phyloP scores from a whole-genome alignment of 2,329 filamentous ascomycete species.

The Cladosporium sp. region DNA sequence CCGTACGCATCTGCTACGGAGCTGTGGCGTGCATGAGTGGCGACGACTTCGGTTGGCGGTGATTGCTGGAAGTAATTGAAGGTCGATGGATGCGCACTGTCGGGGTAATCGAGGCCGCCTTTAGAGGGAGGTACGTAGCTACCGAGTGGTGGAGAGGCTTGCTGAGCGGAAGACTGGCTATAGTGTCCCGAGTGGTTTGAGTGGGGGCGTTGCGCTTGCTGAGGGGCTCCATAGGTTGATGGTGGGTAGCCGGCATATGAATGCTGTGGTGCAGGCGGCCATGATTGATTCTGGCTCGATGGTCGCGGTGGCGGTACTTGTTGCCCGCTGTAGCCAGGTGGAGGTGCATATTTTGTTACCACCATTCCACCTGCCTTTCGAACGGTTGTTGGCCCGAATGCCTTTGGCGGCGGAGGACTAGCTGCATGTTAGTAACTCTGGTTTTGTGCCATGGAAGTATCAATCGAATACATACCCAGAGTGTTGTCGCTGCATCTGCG shows the following conservation, averaged over 20 bases:
- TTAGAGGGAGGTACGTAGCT: neutral
- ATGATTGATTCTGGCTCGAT: slow-evolving; percentile 26
- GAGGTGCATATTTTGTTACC: slow-evolving; percentile 53
- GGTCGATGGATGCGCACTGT: neutral
- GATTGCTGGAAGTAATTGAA: slow-evolving; percentile 18
- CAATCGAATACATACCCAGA: slow-evolving; percentile 2
- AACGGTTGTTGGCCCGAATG: slow-evolving; percentile 32
- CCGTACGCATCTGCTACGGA: slow-evolving; percentile 2
- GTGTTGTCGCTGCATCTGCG: slow-evolving; percentile 20
- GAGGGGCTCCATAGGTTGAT: slow-evolving; percentile 11
- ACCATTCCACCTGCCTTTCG: slow-evolving; percentile 46
- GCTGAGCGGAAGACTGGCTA: slow-evolving; percentile 15
- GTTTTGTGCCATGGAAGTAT: neutral
- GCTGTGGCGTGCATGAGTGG: slow-evolving; percentile 2
- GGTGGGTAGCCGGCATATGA: slow-evolving; percentile 24
- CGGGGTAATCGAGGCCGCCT: neutral
- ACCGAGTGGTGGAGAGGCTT: slow-evolving; percentile 9
- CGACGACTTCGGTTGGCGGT: slow-evolving; percentile 8
- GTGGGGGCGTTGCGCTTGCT: slow-evolving; percentile 18
- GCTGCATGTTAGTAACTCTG: neutral
- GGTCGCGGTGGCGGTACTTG: slow-evolving; percentile 24
- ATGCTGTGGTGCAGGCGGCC: slow-evolving; percentile 26
- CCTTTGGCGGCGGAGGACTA: slow-evolving; percentile 43
- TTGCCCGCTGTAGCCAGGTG: slow-evolving; percentile 47
- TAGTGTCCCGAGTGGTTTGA: slow-evolving; percentile 11